Base-by-base conservation (phyloP, 1,284 basidiomycete genomes). In the Ganoderma lingzhi region DNA sequence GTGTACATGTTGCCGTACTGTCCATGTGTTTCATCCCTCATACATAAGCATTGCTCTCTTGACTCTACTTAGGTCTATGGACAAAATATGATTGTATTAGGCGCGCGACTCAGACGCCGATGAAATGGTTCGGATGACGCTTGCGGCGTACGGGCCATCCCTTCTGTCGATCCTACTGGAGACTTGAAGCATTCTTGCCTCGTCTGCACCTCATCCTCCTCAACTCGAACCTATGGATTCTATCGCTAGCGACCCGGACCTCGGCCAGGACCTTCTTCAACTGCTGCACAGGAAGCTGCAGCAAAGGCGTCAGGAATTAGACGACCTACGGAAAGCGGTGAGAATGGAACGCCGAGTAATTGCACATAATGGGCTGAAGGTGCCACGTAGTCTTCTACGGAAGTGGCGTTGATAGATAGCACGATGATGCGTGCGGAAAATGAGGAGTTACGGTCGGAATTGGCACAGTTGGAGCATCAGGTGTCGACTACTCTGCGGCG, bases 251-350 rank as follows among this genome's bases (percentile, higher is more conserved):
- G 65, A 70, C 58, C 63, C 66, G 15, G 70, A 65, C 37, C 62
- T 73, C 14, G 62, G 65, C 5, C 63, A 66, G 28, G 71, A 73
- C 17, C 30, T 74, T 10, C 41, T 70, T 2, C 53, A 65, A 12
- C 51, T 71, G 12, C 67, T 75, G 9, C 65, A 69, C 23, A 66
- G 42, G 28, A 71, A 73, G 53, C 28, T 76, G 15, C 66, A 70
- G 56, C 53, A 58, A 17, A 41, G 53, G 3, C 71, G 72, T 5
- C 66, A 65, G 10, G 69, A 73, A 51, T 48, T 68, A 1, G 63
- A 71, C 30, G 63, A 73, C 23, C 62, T 64, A 19, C 48, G 60
- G 5, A 53, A 59, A 64, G 12, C 23, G 35, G 65, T 70, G 61
- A 63, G 64, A 32, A 56, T 35, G 28, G n/a, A 10, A 35, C 35